Conservation (phyloP, 2,329 filamentous ascomycete genomes). For the Neofusicoccum sp. region DNA sequence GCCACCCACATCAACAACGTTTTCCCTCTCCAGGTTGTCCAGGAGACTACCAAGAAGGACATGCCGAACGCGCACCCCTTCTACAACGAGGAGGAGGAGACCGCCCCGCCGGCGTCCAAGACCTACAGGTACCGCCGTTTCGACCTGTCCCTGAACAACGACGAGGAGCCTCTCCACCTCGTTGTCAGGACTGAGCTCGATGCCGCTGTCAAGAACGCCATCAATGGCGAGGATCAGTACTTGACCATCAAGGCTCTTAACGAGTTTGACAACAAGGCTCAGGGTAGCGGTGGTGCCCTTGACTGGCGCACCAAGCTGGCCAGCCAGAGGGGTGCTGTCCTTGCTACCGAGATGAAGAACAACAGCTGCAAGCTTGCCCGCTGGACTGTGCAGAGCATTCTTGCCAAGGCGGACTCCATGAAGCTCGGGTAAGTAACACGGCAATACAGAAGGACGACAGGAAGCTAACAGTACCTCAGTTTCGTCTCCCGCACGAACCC, state of each 20-base stretch:
- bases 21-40: slow-evolving; percentile 93
- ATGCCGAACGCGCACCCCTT: slow-evolving; percentile 93
- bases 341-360: slow-evolving; percentile 99
- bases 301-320: slow-evolving; percentile 97
- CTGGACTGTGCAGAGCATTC: slow-evolving; percentile 96
- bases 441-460: slow-evolving; percentile 1
- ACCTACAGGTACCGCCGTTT: slow-evolving; percentile 98
- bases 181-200: slow-evolving; percentile 94
- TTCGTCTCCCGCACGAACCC: slow-evolving; percentile 95
- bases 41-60: slow-evolving; percentile 76
- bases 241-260: slow-evolving; percentile 94
- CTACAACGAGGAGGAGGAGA: slow-evolving; percentile 91
- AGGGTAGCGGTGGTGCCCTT: slow-evolving; percentile 88
- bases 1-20: slow-evolving; percentile 99
- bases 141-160: slow-evolving; percentile 84
- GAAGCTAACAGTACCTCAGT: slow-evolving; percentile 48
- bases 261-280: slow-evolving; percentile 98
- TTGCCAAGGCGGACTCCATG: slow-evolving; percentile 97
- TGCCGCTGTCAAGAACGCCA: slow-evolving; percentile 91
- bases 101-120: slow-evolving; percentile 90
- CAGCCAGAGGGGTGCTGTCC: slow-evolving; percentile 91
- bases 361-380: slow-evolving; percentile 98
- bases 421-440: slow-evolving; percentile 76
- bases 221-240: slow-evolving; percentile 86
- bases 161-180: slow-evolving; percentile 89